Evolutionary conservation across 176 grass and related monocot species (phyloP), one percentile per base, ranked within the genome.

Genomic region (Oryza meridionalis): DNA sequence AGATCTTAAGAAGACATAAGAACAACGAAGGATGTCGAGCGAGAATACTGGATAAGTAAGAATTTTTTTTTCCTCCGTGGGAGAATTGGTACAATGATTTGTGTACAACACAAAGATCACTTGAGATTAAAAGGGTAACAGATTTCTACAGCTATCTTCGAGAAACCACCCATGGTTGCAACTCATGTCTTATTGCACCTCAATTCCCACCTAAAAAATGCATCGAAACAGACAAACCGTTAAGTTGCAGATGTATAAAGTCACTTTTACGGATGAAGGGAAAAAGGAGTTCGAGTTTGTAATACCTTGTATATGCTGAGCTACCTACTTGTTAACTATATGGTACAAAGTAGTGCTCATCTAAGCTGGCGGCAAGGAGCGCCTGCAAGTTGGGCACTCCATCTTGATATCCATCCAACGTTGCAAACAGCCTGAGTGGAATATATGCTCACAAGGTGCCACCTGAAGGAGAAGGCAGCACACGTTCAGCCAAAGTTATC

Each of bases 321-420:
- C 73, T 75, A 86, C 65, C 80, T 92, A 86, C 22, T 73, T 88
- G 75, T 86, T 66, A 81, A 67, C 69, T 85, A 92, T 73, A 94
- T 73, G 72, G 75, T 94, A 94, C 91, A 92, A 72, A 82, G 77
- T 9, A 89, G 63, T 40, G 50, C 31, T 84, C 37, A 67, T 53
- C 87, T 92, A 98, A 43, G 96, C 89, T 87, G 96, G 89, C 2
- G 96, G 96, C 32, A 98, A 78, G 63, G 93, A 83, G 42, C 96
- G 96, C 59, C 96, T 86, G 74, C 96, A 98, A 63, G 96, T 98
- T 11, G 96, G 96, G 85, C 96, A 98, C 85, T 98, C 96, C 96
- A 98, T 98, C 86, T 98, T 98, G 76, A 98, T 98, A 75, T 98
- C 96, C 96, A 98, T 98, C 96, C 96, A 98, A 50, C 96, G 90